These are phyloP conservation scores for Collybia mongolica DNA, from an alignment of 768 basidiomycete species.

Conservation along the genomic window DNA sequence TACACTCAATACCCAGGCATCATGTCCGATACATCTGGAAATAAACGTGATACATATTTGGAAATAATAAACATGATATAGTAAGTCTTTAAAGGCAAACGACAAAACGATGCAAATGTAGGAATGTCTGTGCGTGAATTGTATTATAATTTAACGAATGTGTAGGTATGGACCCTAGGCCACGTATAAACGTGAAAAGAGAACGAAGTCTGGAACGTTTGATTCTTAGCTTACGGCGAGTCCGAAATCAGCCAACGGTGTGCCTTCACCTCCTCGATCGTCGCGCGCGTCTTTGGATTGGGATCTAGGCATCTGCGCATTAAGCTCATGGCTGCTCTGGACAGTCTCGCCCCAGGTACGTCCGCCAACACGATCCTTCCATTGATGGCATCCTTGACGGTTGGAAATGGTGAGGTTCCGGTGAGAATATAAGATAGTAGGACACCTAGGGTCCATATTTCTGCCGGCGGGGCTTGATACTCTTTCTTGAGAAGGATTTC, in stretches of 20 bases:
- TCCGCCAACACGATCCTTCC: constrained; percentile 59
- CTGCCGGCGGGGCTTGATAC: constrained; percentile 92
- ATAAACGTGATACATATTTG: background rate
- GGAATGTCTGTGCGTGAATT: background rate
- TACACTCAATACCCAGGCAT: background rate
- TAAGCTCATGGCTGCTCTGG: constrained; percentile 54
- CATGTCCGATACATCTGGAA: background rate
- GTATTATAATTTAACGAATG: background rate
- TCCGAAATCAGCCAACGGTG: constrained; percentile 72
- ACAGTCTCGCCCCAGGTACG: constrained; percentile 33
- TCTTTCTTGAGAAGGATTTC: constrained; percentile 87
- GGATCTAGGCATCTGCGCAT: constrained; percentile 82
- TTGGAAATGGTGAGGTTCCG: constrained; percentile 90
- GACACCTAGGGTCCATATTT: constrained; percentile 95
- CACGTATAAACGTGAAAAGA: too few species aligned
- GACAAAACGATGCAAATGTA: background rate
- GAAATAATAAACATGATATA: background rate
- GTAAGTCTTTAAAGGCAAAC: background rate
- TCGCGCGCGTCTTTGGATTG: constrained; percentile 76
- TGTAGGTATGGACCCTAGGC: background rate
- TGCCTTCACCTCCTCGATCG: constrained; percentile 75
- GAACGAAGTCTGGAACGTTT: too few species aligned
- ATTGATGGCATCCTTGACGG: constrained; percentile 73
- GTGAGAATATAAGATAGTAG: constrained; percentile 93
- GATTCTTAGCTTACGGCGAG: too few species aligned